A percentile compares a stretch with the other conserved stretches of the same genome.
phyloP scores from a whole-genome alignment of 2,329 filamentous ascomycete species.

The Tolypocladium ovalisporum region DNA sequence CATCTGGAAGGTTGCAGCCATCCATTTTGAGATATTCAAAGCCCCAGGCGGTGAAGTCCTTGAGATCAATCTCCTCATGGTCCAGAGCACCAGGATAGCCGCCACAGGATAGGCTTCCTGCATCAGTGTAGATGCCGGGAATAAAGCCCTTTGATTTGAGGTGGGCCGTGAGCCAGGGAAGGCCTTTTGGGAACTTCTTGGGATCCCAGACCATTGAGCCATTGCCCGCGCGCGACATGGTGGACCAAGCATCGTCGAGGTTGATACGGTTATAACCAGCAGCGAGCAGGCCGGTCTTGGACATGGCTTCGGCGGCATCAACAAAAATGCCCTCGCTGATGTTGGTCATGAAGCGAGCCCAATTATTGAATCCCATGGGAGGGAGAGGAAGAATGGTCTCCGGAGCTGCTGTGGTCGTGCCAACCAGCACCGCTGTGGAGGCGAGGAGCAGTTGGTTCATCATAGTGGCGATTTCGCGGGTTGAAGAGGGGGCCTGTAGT shows the following conservation, averaged over 20 bases:
- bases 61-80: slow-evolving; percentile 29
- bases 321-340: slow-evolving; percentile 37
- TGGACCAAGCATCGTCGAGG: slow-evolving; percentile 35
- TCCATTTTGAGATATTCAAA: slow-evolving; percentile 29
- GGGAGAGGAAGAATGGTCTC: slow-evolving; percentile 13
- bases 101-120: slow-evolving; percentile 31
- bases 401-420: neutral
- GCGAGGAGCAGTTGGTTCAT: neutral
- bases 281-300: slow-evolving; percentile 25
- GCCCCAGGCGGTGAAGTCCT: slow-evolving; percentile 25
- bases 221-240: slow-evolving; percentile 19
- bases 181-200: slow-evolving; percentile 28
- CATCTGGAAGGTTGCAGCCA: slow-evolving; percentile 24
- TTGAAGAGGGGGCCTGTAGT: neutral
- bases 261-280: slow-evolving; percentile 24
- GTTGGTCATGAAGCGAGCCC: slow-evolving; percentile 35
- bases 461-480: neutral
- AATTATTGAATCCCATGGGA: slow-evolving; percentile 43
- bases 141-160: slow-evolving; percentile 26
- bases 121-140: slow-evolving; percentile 34
- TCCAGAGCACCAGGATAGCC: slow-evolving; percentile 28
- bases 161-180: slow-evolving; percentile 28
- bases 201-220: slow-evolving; percentile 29
- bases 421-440: neutral
- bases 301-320: slow-evolving; percentile 34